Conservation (phyloP, 2,329 filamentous ascomycete genomes). For the Fusarium keratoplasticum region DNA sequence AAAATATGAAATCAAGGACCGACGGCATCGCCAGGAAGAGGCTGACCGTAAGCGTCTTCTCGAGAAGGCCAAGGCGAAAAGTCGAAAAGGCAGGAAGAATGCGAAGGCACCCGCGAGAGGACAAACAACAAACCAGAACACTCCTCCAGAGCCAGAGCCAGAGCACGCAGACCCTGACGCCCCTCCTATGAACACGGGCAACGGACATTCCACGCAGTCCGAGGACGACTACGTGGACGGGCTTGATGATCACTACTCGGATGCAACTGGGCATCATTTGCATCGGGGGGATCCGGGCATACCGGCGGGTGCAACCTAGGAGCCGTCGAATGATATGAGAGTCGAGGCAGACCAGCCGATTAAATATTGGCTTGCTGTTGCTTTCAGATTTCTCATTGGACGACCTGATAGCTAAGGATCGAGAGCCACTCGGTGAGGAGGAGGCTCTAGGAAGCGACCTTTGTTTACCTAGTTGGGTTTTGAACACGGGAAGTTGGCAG, state of each 20-base stretch:
- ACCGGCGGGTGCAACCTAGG: slow-evolving; percentile 7
- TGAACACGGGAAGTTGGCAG: slow-evolving; percentile 8
- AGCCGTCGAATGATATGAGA: background rate
- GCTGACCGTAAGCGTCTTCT: slow-evolving; percentile 87
- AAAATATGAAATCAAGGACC: slow-evolving; percentile 94
- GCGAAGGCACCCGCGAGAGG: slow-evolving; percentile 63
- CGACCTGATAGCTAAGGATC: slow-evolving; percentile 7
- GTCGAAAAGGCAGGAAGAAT: slow-evolving; percentile 85
- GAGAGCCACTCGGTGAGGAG: slow-evolving; percentile 45
- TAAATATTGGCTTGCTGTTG: background rate
- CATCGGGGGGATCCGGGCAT: slow-evolving; percentile 26
- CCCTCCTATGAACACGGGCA: slow-evolving; percentile 38
- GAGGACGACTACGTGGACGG: slow-evolving; percentile 55
- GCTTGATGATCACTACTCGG: slow-evolving; percentile 43
- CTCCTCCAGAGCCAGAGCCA: slow-evolving; percentile 33
- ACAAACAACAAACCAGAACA: slow-evolving; percentile 37
- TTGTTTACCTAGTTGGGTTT: slow-evolving; percentile 6
- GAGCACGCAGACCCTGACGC: slow-evolving; percentile 37
- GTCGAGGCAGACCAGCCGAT: background rate
- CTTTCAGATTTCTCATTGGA: background rate
- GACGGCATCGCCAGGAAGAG: slow-evolving; percentile 82
- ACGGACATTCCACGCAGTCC: slow-evolving; percentile 53
- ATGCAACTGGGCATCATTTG: slow-evolving; percentile 29
- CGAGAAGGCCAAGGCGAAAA: slow-evolving; percentile 95
- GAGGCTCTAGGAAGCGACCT: slow-evolving; percentile 27